Conservation (phyloP, 768 basidiomycete genomes). For the Suillus fuscotomentosus region DNA sequence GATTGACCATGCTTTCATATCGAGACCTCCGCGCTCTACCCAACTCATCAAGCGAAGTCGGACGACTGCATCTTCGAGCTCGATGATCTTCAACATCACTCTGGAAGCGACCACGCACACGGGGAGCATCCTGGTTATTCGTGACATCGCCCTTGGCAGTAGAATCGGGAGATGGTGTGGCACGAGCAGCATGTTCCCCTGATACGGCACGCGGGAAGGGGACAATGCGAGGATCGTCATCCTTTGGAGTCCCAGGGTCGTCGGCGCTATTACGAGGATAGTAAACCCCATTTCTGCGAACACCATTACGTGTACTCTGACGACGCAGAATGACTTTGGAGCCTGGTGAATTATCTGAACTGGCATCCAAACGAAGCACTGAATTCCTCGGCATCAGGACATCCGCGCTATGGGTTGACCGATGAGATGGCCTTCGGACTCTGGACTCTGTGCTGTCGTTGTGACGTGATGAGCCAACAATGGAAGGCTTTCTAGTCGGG, state of each 20-base stretch:
- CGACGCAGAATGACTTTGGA: slow-evolving; percentile 54
- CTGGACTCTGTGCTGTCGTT: slow-evolving; percentile 49
- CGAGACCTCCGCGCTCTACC: slow-evolving; percentile 57
- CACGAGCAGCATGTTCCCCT: slow-evolving; percentile 40
- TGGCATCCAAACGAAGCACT: slow-evolving; percentile 49
- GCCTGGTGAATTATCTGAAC: slow-evolving; percentile 50
- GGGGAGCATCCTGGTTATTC: slow-evolving; percentile 37
- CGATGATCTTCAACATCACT: slow-evolving; percentile 67
- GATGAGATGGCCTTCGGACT: slow-evolving; percentile 58
- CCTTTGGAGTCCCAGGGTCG: slow-evolving; percentile 31
- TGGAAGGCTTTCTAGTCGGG: slow-evolving; percentile 56
- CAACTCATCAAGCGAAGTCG: slow-evolving; percentile 68
- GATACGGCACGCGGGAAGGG: slow-evolving; percentile 68
- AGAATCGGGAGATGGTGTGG: slow-evolving; percentile 39
- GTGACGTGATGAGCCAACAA: slow-evolving; percentile 42
- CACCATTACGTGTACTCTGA: slow-evolving; percentile 51
- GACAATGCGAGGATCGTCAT: slow-evolving; percentile 41
- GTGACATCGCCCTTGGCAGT: slow-evolving; percentile 30
- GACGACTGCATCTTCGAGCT: slow-evolving; percentile 51
- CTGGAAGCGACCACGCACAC: slow-evolving; percentile 61
- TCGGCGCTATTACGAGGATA: slow-evolving; percentile 39
- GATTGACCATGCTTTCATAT: slow-evolving; percentile 72
- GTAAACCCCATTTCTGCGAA: slow-evolving; percentile 47
- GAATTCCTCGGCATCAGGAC: slow-evolving; percentile 50
- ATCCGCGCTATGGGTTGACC: slow-evolving; percentile 65